Evolutionary conservation across 306 rosid species (phyloP).

Genomic region (Alnus glutinosa): DNA sequence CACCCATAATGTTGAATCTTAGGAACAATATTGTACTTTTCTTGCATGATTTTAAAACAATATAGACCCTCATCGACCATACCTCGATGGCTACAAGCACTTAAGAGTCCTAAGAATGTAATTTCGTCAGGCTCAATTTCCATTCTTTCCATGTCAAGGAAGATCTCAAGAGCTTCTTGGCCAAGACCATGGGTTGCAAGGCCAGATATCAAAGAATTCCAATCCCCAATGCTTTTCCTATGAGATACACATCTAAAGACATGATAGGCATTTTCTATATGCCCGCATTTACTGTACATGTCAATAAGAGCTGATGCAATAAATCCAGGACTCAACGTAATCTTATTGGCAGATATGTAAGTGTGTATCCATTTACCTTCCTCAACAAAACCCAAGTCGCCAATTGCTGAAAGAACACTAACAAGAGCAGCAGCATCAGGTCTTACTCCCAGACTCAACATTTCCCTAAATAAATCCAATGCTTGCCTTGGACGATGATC

Average conservation of each 20-base stretch:
- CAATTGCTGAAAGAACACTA: slow-evolving; percentile 56
- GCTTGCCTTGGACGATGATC: slow-evolving; percentile 36
- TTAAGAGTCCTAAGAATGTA: slow-evolving; percentile 50
- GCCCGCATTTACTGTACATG: slow-evolving; percentile 67
- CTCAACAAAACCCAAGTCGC: slow-evolving; percentile 56
- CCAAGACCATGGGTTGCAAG: slow-evolving; percentile 54
- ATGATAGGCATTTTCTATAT: slow-evolving; percentile 44
- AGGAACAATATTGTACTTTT: slow-evolving; percentile 47
- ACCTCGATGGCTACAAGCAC: slow-evolving; percentile 65
- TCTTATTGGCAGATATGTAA: slow-evolving; percentile 34
- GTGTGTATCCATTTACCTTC: slow-evolving; percentile 58
- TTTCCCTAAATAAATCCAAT: slow-evolving; percentile 48
- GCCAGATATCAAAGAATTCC: slow-evolving; percentile 56
- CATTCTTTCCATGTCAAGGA: slow-evolving; percentile 41
- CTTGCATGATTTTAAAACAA: slow-evolving; percentile 54
- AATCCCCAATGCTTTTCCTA: slow-evolving; percentile 40
- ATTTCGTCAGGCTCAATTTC: slow-evolving; percentile 45
- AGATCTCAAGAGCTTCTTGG: slow-evolving; percentile 41
- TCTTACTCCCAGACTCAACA: slow-evolving; percentile 40
- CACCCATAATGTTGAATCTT: slow-evolving; percentile 54
- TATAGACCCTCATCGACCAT: slow-evolving; percentile 43
- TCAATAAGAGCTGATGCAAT: slow-evolving; percentile 50
- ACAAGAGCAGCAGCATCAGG: slow-evolving; percentile 55
- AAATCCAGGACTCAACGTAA: slow-evolving; percentile 29
- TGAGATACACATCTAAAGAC: slow-evolving; percentile 42